Base-by-base conservation (phyloP, 192 early-diverging fungal species). In the Entomortierella chlamydospora region DNA sequence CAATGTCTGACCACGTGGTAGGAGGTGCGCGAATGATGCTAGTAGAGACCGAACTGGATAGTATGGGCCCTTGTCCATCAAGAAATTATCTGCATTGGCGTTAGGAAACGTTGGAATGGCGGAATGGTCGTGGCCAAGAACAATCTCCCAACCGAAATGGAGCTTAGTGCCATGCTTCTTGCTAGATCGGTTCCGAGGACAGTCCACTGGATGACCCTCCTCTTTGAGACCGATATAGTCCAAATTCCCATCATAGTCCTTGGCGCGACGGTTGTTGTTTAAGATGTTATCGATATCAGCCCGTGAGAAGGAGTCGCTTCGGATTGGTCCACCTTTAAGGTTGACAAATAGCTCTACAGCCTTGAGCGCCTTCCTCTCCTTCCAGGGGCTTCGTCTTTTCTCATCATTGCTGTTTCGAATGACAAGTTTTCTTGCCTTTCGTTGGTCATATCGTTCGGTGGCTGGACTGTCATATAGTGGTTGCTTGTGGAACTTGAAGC, bases 41-140 rank as follows among this genome's bases (percentile, higher is more conserved):
- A 73, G 41, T 0, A 73, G 57, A n/a, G 71, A 73, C 6, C 71
- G 54, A 7, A 63, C 37, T 23, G 71, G 71, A 25, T 73, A 73
- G 28, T 64, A 52, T 29, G 31, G 5, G 1, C 26, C 23, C 18
- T 11, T 4, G 5, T 4, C 15, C 47, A 31, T 15, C 25, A 37
- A 43, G 18, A 20, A 4, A 17, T 4, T 22, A 30, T 2, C 0
- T 2, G 52, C 0, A 42, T 15, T 37, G 5, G 42, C 18, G 10
- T 13, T 7, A 5, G 28, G 42, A 26, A 47, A 55, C 12, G 0
- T 29, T 1, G 68, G 59, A 15, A 59, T 20, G 15, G 11, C 1
- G 8, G 42, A 47, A 41, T 62, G 60, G 17, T 66, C 26, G 33
- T 60, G 50, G 17, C 71, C 71, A 2, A 60, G 29, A 29, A 66